Conservation (phyloP, 2,329 filamentous ascomycete genomes). For the Aureobasidium pullulans region DNA sequence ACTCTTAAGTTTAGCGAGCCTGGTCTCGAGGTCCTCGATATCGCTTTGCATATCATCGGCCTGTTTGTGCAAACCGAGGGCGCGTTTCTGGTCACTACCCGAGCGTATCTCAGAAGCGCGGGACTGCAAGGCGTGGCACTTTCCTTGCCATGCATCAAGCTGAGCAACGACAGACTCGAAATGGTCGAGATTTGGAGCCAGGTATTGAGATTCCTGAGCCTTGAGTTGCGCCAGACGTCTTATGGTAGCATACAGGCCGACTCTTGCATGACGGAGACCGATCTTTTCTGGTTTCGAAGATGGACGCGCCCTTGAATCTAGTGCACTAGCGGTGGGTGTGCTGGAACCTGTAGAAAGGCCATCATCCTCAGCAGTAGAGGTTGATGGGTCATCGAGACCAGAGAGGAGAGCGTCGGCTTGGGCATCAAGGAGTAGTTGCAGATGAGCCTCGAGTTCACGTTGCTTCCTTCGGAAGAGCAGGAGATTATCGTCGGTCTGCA, state of each 20-base stretch:
- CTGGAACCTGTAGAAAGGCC: slow-evolving; percentile 41
- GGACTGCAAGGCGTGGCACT: slow-evolving; percentile 47
- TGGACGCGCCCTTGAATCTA: slow-evolving; percentile 18
- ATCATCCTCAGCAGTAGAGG: slow-evolving; percentile 31
- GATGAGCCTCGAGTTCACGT: slow-evolving; percentile 47
- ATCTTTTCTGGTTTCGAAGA: slow-evolving; percentile 45
- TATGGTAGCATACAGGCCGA: slow-evolving; percentile 57
- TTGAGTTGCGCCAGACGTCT: slow-evolving; percentile 59
- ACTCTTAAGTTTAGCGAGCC: slow-evolving; percentile 53
- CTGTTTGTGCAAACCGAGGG: slow-evolving; percentile 43
- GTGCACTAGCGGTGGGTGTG: slow-evolving; percentile 39
- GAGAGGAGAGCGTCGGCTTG: slow-evolving; percentile 52
- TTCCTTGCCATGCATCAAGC: slow-evolving; percentile 51
- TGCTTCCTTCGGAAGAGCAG: slow-evolving; percentile 25
- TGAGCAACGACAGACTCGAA: slow-evolving; percentile 52
- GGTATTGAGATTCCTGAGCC: slow-evolving; percentile 56
- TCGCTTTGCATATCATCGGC: slow-evolving; percentile 50
- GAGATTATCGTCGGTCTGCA: slow-evolving; percentile 9
- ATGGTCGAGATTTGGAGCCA: slow-evolving; percentile 50
- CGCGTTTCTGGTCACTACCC: slow-evolving; percentile 50
- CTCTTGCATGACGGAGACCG: slow-evolving; percentile 56
- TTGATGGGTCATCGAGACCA: slow-evolving; percentile 32
- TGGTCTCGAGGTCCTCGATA: slow-evolving; percentile 59
- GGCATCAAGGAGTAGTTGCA: slow-evolving; percentile 54
- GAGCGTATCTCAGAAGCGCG: slow-evolving; percentile 52